A percentile compares a stretch with the other conserved stretches of the same genome.
These are phyloP conservation scores for Nicotiana paniculata DNA, from an alignment of 257 asterid genomes.

Conservation along the genomic window DNA sequence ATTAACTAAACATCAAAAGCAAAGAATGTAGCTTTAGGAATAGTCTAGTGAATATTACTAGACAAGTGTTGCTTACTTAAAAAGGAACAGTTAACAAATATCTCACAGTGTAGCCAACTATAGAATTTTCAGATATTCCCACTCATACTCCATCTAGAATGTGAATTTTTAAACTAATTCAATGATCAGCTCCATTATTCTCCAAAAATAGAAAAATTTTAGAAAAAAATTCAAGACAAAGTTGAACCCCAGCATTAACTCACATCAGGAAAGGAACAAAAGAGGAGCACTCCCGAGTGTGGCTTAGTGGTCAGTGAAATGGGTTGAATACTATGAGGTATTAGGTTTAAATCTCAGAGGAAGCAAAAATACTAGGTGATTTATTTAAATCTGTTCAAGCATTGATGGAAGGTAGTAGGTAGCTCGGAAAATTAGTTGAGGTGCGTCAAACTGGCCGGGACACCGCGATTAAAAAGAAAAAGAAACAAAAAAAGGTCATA, in stretches of 20 bases:
- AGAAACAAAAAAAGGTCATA: not conserved
- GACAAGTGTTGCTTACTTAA: not conserved
- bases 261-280: too few species aligned
- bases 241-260: not conserved
- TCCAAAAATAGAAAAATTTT: not conserved
- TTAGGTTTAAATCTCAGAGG: not conserved
- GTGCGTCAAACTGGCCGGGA: not conserved
- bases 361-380: not conserved
- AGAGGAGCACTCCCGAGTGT: too few species aligned
- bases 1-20: not conserved
- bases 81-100: not conserved
- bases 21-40: not conserved
- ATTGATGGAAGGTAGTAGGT: not conserved
- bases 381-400: not conserved
- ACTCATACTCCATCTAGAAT: conserved; percentile 10
- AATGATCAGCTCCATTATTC: not conserved
- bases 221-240: not conserved
- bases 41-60: not conserved
- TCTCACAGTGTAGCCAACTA: conserved; percentile 2
- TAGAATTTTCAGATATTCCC: conserved; percentile 8
- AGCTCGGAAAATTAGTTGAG: not conserved
- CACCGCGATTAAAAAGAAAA: not conserved
- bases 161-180: conserved; percentile 2
- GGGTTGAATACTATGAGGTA: not conserved
- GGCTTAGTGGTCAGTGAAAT: not conserved